These are phyloP conservation scores for Mucor irregularis DNA, from an alignment of 371 early-diverging fungal species.

Conservation along the genomic window DNA sequence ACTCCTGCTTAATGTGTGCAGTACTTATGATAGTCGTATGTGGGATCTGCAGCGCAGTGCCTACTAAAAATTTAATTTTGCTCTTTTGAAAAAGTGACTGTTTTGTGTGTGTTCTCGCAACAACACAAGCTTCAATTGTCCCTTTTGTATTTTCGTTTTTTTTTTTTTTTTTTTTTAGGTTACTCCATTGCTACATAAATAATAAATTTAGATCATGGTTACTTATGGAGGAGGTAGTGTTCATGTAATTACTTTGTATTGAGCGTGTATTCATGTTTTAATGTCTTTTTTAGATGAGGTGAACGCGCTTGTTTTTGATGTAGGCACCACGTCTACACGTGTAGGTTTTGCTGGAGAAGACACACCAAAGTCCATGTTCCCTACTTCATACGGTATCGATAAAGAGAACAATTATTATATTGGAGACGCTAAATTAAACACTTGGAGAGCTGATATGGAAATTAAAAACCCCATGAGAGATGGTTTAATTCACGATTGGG, in stretches of 20 bases:
- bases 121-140: too few species aligned
- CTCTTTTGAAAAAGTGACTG: too few species aligned
- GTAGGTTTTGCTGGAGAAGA: constrained; percentile 98
- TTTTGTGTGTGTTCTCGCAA: too few species aligned
- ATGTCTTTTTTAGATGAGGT: constrained; percentile 78
- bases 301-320: constrained; percentile 88
- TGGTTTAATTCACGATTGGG: constrained; percentile 88
- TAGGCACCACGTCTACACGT: constrained; percentile 85
- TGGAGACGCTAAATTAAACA: constrained; percentile 77
- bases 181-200: not conserved
- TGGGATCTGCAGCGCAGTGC: constrained; percentile 23
- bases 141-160: not conserved
- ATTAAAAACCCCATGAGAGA: constrained; percentile 74
- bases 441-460: constrained; percentile 81
- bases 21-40: constrained; percentile 40
- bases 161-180: constrained; percentile 9
- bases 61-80: not conserved
- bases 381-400: constrained; percentile 58
- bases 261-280: not conserved
- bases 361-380: constrained; percentile 82
- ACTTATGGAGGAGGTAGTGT: constrained; percentile 75
- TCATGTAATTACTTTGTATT: not conserved
- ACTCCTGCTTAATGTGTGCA: constrained; percentile 39
- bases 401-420: constrained; percentile 61
- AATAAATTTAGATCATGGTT: constrained; percentile 49